These are phyloP conservation scores for Rickenella mellea DNA, from an alignment of 768 basidiomycete genomes.

Conservation along the genomic window DNA sequence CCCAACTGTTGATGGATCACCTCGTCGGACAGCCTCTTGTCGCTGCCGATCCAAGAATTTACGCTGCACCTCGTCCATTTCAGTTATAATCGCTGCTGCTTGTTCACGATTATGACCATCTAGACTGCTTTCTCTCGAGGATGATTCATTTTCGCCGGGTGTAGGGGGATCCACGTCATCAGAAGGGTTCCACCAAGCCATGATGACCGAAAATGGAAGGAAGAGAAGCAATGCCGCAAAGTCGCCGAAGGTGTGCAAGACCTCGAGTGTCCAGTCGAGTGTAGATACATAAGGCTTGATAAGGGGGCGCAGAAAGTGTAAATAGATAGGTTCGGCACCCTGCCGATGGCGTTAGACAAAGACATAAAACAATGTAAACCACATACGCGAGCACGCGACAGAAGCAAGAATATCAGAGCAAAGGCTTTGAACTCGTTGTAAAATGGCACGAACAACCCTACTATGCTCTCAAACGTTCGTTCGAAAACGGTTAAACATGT, in stretches of 20 bases:
- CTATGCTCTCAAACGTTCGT: slow-evolving; percentile 48
- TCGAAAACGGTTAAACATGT: slow-evolving; percentile 64
- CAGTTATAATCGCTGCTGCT: no score
- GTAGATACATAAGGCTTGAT: slow-evolving; percentile 64
- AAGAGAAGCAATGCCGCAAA: slow-evolving; percentile 34
- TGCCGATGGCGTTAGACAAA: slow-evolving; percentile 17
- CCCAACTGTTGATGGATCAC: no score
- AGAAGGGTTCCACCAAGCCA: slow-evolving; percentile 18
- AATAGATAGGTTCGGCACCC: slow-evolving; percentile 81
- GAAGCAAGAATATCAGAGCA: slow-evolving; percentile 59
- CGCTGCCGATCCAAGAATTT: no score
- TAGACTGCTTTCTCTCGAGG: no score
- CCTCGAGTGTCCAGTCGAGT: slow-evolving; percentile 55
- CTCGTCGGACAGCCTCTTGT: no score
- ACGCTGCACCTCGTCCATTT: no score
- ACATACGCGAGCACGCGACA: slow-evolving; percentile 67
- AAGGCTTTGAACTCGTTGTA: slow-evolving; percentile 77
- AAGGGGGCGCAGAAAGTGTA: slow-evolving; percentile 72
- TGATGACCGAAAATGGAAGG: slow-evolving; percentile 28
- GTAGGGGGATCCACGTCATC: no score
- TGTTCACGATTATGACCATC: no score
- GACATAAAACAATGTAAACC: neutral
- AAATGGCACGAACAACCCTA: slow-evolving; percentile 71
- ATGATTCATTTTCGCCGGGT: no score
- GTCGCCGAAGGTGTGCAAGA: slow-evolving; percentile 56